Conservation (phyloP, 202 grass and related monocot genomes). For the Digitaria exilis region DNA sequence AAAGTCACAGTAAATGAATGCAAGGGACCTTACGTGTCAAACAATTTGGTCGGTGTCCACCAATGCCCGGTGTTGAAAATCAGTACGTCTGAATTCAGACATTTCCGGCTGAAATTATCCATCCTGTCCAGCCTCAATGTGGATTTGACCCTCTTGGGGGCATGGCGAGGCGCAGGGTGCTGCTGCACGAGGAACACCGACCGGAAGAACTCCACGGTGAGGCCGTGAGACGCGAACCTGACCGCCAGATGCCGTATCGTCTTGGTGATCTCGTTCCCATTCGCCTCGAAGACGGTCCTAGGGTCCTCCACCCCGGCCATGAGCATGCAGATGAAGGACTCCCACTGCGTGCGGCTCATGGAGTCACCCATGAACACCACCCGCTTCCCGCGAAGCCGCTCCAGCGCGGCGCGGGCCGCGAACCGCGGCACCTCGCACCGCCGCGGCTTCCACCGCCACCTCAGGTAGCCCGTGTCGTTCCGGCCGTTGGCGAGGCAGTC, state of each 20-base stretch:
- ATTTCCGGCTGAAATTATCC: constrained; percentile 55
- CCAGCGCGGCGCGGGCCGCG: constrained; percentile 36
- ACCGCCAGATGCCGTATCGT: constrained; percentile 61
- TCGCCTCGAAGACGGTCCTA: constrained; percentile 56
- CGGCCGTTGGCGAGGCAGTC: constrained; percentile 72
- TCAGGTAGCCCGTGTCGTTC: constrained; percentile 56
- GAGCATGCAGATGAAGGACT: constrained; percentile 87
- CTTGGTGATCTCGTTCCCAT: constrained; percentile 69
- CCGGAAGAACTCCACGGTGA: constrained; percentile 70
- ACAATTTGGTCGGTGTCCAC: constrained; percentile 74
- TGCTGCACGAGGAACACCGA: constrained; percentile 72
- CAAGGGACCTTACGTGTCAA: constrained; percentile 71
- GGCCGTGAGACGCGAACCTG: constrained; percentile 52
- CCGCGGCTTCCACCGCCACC: constrained; percentile 70
- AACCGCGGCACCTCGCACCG: constrained; percentile 58
- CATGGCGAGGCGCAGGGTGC: constrained; percentile 31
- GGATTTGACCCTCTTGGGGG: constrained; percentile 55
- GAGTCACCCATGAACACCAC: constrained; percentile 78
- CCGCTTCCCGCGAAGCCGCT: constrained; percentile 63
- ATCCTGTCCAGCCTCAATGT: constrained; percentile 61
- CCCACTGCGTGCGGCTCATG: constrained; percentile 83
- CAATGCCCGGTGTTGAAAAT: constrained; percentile 76
- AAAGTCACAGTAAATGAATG: neutral
- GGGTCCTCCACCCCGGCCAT: constrained; percentile 64
- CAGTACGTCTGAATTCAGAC: constrained; percentile 58